Conservation (phyloP, 352 stramenopile genomes). For the Globisporangium perplexum region DNA sequence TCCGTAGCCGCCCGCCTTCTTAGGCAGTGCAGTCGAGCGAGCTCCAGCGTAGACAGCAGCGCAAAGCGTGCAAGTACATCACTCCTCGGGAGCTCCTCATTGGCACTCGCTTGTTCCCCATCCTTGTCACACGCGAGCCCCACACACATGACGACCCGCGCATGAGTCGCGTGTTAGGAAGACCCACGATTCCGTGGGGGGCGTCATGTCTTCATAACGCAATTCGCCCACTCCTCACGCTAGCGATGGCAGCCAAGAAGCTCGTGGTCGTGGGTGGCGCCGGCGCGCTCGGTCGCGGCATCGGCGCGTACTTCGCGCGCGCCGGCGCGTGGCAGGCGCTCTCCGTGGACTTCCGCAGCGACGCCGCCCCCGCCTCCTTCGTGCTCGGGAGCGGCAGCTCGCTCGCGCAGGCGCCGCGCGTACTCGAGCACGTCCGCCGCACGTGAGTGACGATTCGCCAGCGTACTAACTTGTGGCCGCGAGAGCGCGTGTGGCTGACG, state of each 20-base stretch:
- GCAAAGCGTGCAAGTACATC: not conserved
- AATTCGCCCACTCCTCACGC: too few species aligned
- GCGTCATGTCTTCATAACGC: not conserved
- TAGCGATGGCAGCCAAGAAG: slow-evolving; percentile 36
- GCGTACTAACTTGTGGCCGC: too few species aligned
- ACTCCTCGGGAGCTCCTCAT: too few species aligned
- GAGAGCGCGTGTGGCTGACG: too few species aligned
- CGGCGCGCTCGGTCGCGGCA: slow-evolving; percentile 64
- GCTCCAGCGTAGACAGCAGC: not conserved
- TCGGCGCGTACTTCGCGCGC: slow-evolving; percentile 52
- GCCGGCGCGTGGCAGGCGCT: slow-evolving; percentile 55
- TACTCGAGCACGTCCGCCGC: slow-evolving; percentile 49
- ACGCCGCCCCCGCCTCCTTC: slow-evolving; percentile 33
- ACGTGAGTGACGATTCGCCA: slow-evolving; percentile 24
- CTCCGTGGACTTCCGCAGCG: slow-evolving; percentile 60
- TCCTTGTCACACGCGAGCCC: too few species aligned
- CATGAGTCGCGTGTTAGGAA: not conserved
- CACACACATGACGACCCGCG: too few species aligned
- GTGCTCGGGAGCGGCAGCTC: slow-evolving; percentile 37
- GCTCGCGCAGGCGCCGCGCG: slow-evolving; percentile 41
- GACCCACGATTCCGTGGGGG: not conserved
- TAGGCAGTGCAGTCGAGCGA: not conserved
- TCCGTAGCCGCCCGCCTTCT: not conserved
- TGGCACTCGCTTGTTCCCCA: not conserved
- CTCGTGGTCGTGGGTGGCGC: slow-evolving; percentile 72